Evolutionary conservation across 768 basidiomycete species (phyloP).

Genomic region (Rhodocollybia butyracea): DNA sequence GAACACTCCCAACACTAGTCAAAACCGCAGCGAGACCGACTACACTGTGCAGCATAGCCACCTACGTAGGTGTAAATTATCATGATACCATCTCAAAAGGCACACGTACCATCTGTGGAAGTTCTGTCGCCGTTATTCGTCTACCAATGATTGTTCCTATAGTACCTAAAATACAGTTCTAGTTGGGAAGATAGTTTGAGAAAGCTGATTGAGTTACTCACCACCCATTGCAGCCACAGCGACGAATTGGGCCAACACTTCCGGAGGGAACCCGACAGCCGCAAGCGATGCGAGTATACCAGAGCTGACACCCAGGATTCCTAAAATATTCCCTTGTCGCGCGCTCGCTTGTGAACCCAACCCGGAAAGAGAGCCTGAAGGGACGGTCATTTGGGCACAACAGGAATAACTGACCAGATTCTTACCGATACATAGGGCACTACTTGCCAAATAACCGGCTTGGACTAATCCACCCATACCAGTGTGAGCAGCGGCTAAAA

Average conservation of each 20-base stretch:
- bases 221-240: conserved; percentile 76
- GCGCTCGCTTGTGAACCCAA: conserved; percentile 79
- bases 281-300: conserved; percentile 78
- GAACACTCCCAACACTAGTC: conserved; percentile 80
- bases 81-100: too few species aligned
- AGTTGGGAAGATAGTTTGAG: too few species aligned
- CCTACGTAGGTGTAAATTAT: too few species aligned
- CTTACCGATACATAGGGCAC: conserved; percentile 79
- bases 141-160: conserved; percentile 74
- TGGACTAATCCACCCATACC: conserved; percentile 86
- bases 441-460: conserved; percentile 83
- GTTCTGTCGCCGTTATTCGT: conserved; percentile 82
- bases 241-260: conserved; percentile 74
- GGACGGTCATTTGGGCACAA: conserved; percentile 3
- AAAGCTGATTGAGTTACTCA: too few species aligned
- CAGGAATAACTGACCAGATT: not conserved
- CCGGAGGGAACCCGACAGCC: conserved; percentile 79
- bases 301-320: conserved; percentile 79
- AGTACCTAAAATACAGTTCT: too few species aligned
- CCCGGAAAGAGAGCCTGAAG: conserved; percentile 71
- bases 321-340: conserved; percentile 85
- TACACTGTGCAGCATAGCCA: conserved; percentile 79
- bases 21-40: conserved; percentile 88
- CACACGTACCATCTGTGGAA: conserved; percentile 78
- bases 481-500: conserved; percentile 76